Conservation (phyloP, 176 grass and related monocot genomes). For the Paspalum notatum region DNA sequence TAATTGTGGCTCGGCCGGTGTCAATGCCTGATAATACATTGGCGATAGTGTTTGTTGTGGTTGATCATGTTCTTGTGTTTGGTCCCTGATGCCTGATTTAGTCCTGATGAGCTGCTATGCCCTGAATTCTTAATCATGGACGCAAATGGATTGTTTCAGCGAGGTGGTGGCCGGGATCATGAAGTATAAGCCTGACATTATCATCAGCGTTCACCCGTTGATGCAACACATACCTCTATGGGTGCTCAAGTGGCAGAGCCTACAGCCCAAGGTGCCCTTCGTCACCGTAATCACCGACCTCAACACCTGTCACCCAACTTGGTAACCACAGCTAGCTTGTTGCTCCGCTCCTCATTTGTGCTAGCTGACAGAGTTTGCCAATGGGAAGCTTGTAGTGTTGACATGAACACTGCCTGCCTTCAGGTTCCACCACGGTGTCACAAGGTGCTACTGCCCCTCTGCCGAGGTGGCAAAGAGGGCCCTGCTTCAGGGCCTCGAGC, state of each 20-base stretch:
- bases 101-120: background rate
- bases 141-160: conserved; percentile 30
- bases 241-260: conserved; percentile 92
- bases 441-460: conserved; percentile 88
- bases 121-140: background rate
- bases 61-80: background rate
- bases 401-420: background rate
- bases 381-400: background rate
- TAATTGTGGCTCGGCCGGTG: background rate
- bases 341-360: background rate
- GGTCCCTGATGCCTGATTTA: background rate
- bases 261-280: conserved; percentile 72
- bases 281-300: conserved; percentile 87
- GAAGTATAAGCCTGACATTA: conserved; percentile 89
- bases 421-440: conserved; percentile 84
- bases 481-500: conserved; percentile 56
- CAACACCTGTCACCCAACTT: conserved; percentile 88
- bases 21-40: background rate
- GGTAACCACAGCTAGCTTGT: conserved; percentile 37
- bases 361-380: background rate
- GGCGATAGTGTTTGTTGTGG: background rate
- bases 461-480: conserved; percentile 73
- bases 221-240: conserved; percentile 97
- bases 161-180: conserved; percentile 82
- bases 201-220: conserved; percentile 93